Conservation (phyloP, 108 stramenopile species). For the Conticribra weissflogii region DNA sequence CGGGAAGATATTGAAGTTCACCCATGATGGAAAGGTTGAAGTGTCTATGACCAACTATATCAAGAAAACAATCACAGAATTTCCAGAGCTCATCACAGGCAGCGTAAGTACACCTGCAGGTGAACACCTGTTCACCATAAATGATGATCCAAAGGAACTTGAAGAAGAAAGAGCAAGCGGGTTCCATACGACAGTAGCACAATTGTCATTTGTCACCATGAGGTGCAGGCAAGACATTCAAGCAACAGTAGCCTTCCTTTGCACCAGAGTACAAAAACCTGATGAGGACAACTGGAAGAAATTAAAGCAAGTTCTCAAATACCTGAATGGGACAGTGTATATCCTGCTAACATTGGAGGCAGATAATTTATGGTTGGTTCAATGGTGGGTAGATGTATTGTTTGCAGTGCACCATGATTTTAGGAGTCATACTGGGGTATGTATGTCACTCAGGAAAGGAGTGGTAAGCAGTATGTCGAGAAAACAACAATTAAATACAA, state of each 20-base stretch:
- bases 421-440: neutral
- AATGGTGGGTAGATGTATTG: neutral
- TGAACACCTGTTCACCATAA: neutral
- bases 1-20: neutral
- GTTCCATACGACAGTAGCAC: neutral
- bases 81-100: neutral
- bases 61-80: neutral
- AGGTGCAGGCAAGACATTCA: neutral
- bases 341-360: neutral
- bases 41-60: constrained; percentile 3
- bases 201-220: neutral
- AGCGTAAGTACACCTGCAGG: neutral
- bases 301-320: neutral
- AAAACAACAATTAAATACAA: neutral
- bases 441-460: neutral
- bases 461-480: neutral
- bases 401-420: neutral
- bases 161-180: neutral
- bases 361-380: neutral
- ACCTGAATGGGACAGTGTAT: neutral
- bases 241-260: neutral
- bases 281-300: neutral
- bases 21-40: neutral
- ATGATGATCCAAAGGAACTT: neutral
- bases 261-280: neutral